These are phyloP conservation scores for Canariomyces notabilis DNA, from an alignment of 2,329 filamentous ascomycete species.

Conservation along the genomic window DNA sequence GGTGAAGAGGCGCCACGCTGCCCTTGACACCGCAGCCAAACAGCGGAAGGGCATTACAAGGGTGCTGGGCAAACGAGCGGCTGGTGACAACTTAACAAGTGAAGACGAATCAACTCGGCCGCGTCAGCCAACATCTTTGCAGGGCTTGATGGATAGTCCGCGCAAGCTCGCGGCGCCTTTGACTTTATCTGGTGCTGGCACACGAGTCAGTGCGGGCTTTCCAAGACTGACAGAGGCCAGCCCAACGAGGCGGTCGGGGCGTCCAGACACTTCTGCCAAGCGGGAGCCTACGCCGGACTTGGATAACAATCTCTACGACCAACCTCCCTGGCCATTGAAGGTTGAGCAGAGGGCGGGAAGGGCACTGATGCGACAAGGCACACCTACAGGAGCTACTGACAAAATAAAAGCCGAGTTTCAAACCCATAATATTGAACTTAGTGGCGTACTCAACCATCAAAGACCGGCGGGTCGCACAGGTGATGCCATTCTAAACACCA, in stretches of 20 bases:
- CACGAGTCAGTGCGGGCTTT: conserved; percentile 2
- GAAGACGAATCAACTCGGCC: conserved; percentile 24
- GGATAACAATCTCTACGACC: conserved; percentile 17
- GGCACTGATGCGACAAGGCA: neutral
- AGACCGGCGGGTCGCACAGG: neutral
- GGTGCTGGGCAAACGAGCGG: conserved; percentile 15
- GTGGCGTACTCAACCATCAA: neutral
- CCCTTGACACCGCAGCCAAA: conserved; percentile 31
- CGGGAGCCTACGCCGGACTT: conserved; percentile 4
- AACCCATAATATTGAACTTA: neutral
- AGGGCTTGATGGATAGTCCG: conserved; percentile 40
- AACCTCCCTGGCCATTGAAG: conserved; percentile 4
- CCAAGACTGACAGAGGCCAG: neutral
- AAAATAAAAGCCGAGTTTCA: neutral
- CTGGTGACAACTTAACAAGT: conserved; percentile 14
- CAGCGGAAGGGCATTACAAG: conserved; percentile 32
- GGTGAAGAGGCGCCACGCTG: conserved; percentile 33
- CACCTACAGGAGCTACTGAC: neutral
- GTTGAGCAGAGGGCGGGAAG: neutral
- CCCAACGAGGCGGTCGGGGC: neutral
- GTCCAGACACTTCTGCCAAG: neutral
- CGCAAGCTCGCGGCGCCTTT: conserved; percentile 29
- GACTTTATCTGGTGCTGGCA: neutral
- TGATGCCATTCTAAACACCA: neutral
- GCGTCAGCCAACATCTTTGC: conserved; percentile 36